A percentile compares a stretch with the other conserved stretches of the same genome.
phyloP scores from a whole-genome alignment of 768 basidiomycete species.

The Suillus decipiens region DNA sequence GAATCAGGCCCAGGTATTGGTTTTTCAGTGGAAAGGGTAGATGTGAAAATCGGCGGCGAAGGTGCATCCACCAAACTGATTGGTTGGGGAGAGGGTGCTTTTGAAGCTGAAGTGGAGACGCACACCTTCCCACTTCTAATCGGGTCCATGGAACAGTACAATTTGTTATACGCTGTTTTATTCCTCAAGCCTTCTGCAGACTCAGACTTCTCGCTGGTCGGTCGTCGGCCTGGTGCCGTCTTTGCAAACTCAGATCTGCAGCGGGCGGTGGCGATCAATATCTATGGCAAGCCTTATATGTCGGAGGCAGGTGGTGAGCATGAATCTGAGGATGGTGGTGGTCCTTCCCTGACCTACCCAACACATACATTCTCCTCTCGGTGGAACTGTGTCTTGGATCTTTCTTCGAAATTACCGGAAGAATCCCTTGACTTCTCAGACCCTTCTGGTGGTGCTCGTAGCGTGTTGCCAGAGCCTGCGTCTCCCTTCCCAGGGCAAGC shows the following conservation, averaged over 20 bases:
- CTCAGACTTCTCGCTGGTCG: constrained; percentile 38
- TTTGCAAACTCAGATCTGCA: constrained; percentile 51
- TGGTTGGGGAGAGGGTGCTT: constrained; percentile 46
- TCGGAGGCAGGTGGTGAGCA: constrained; percentile 21
- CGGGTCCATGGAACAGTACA: constrained; percentile 78
- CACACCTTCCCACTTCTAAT: constrained; percentile 71
- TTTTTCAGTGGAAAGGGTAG: constrained; percentile 76
- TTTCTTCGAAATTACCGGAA: constrained; percentile 43
- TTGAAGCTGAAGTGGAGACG: constrained; percentile 36
- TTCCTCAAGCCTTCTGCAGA: constrained; percentile 70
- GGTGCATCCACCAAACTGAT: constrained; percentile 53
- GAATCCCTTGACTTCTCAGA: constrained; percentile 21
- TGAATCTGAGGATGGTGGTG: constrained; percentile 17
- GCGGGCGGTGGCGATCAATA: constrained; percentile 76
- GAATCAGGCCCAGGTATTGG: constrained; percentile 60
- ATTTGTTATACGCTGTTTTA: constrained; percentile 87
- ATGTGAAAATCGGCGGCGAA: constrained; percentile 74
- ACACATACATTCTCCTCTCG: constrained; percentile 78
- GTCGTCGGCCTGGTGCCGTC: constrained; percentile 36
- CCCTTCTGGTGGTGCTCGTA: constrained; percentile 19
- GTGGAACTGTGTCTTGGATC: constrained; percentile 90
- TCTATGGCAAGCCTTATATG: constrained; percentile 71
- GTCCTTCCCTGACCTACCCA: constrained; percentile 47
- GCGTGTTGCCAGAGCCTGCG: constrained; percentile 71
- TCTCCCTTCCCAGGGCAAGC: constrained; percentile 69